phyloP scores from a whole-genome alignment of 2,329 filamentous ascomycete genomes.

The Colletotrichum eleusines region DNA sequence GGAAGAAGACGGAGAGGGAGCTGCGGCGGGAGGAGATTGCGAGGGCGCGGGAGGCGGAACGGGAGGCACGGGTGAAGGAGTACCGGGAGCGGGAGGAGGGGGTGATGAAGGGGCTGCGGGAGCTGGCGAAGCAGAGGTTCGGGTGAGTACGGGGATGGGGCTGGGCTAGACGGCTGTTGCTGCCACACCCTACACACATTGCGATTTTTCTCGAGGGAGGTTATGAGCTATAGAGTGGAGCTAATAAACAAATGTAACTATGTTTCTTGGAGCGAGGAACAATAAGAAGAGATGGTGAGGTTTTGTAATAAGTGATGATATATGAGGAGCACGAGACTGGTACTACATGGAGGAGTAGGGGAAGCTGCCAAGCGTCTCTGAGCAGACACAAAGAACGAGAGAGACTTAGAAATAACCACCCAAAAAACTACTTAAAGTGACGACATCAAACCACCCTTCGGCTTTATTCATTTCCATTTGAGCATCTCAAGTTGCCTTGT shows the following conservation, averaged over 20 bases:
- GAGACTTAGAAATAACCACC: background rate
- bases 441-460: too few relatives aligned
- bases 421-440: background rate
- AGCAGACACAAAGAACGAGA: background rate
- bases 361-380: background rate
- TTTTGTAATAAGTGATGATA: too few relatives aligned
- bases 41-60: slow-evolving; percentile 80
- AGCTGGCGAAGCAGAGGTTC: slow-evolving; percentile 83
- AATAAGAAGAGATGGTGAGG: background rate
- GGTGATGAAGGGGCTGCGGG: slow-evolving; percentile 84
- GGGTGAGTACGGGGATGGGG: slow-evolving; percentile 56
- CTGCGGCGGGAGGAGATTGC: slow-evolving; percentile 83
- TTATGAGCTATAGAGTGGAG: too few relatives aligned
- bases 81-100: slow-evolving; percentile 83
- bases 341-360: background rate
- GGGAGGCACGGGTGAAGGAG: slow-evolving; percentile 79
- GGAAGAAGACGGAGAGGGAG: slow-evolving; percentile 87
- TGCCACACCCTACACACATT: background rate
- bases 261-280: background rate
- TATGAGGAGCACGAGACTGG: background rate
- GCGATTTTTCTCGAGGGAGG: rapidly evolving
- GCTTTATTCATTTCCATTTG: background rate
- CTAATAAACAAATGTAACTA: background rate
- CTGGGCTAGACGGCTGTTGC: too few relatives aligned
- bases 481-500: background rate